Percentiles rank a stretch among this genome's conserved stretches.
phyloP scores from a whole-genome alignment of 176 grass and related monocot species.

The Puccinellia tenuiflora region DNA sequence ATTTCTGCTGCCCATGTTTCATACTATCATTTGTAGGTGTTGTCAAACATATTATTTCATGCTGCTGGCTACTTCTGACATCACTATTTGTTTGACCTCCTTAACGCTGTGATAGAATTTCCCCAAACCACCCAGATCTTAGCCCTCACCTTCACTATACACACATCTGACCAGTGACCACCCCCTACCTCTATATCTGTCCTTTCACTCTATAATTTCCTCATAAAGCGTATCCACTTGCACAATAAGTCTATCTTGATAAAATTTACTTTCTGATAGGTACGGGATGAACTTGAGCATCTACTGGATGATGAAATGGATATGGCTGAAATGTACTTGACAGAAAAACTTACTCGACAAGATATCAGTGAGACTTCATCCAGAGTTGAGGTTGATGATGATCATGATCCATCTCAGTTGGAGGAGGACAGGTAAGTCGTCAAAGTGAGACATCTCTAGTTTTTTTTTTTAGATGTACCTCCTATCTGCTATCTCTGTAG shows the following conservation, averaged over 20 bases:
- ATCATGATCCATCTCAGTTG: slow-evolving; percentile 41
- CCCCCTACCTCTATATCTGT: not conserved
- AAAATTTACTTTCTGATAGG: slow-evolving; percentile 38
- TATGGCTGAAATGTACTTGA: slow-evolving; percentile 96
- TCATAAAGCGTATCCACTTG: not conserved
- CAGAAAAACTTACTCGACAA: slow-evolving; percentile 64
- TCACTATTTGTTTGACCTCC: not conserved
- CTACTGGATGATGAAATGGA: slow-evolving; percentile 96
- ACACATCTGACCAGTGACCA: not conserved
- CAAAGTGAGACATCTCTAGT: not conserved
- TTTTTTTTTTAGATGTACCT: not conserved
- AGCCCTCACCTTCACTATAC: not conserved
- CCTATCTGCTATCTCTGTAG: not conserved
- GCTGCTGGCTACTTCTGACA: not conserved
- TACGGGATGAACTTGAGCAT: slow-evolving; percentile 86
- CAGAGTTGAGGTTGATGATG: slow-evolving; percentile 49
- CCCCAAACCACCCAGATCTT: not conserved
- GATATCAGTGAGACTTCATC: slow-evolving; percentile 65
- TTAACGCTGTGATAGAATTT: not conserved
- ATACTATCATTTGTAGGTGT: not conserved
- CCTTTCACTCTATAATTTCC: not conserved
- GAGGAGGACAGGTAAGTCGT: slow-evolving; percentile 54
- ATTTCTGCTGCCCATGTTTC: not conserved
- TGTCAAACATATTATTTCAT: not conserved
- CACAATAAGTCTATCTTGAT: not conserved